These are phyloP conservation scores for Aspergillus chevalieri DNA, from an alignment of 2,329 filamentous ascomycete species.

Conservation along the genomic window DNA sequence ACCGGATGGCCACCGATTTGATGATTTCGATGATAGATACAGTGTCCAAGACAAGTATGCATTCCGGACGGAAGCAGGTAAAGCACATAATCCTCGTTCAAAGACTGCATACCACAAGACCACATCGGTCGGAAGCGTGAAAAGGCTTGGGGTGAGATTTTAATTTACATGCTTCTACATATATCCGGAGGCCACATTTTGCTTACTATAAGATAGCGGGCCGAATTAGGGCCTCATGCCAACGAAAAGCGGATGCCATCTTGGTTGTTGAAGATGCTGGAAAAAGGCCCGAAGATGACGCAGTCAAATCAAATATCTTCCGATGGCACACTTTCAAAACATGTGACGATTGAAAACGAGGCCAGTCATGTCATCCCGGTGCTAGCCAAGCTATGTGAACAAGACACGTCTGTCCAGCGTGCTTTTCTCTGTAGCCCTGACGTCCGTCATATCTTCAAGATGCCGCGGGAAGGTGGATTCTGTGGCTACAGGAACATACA, in stretches of 20 bases:
- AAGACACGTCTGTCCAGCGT: conserved; percentile 58
- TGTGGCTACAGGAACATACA: conserved; percentile 96
- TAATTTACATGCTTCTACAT: background rate
- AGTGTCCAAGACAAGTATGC: background rate
- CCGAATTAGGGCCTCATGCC: conserved; percentile 64
- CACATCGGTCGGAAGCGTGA: conserved; percentile 10
- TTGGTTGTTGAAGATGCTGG: conserved; percentile 59
- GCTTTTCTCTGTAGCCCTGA: conserved; percentile 74
- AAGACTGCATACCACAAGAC: background rate
- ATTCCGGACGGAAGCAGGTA: background rate
- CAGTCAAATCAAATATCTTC: conserved; percentile 46
- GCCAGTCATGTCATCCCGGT: conserved; percentile 54
- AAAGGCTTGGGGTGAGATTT: conserved; percentile 25
- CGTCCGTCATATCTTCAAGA: conserved; percentile 74
- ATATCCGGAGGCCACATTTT: background rate
- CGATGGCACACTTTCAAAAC: conserved; percentile 39
- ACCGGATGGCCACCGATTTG: background rate
- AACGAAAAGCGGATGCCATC: conserved; percentile 69
- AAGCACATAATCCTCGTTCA: conserved; percentile 1
- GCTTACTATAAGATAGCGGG: conserved; percentile 37
- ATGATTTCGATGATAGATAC: background rate
- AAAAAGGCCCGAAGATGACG: conserved; percentile 52
- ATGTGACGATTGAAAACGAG: conserved; percentile 44
- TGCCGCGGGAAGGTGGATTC: conserved; percentile 78
- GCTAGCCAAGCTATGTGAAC: conserved; percentile 57